Conservation (phyloP, 169 alveolate genomes). For the Plasmodium gonderi region DNA sequence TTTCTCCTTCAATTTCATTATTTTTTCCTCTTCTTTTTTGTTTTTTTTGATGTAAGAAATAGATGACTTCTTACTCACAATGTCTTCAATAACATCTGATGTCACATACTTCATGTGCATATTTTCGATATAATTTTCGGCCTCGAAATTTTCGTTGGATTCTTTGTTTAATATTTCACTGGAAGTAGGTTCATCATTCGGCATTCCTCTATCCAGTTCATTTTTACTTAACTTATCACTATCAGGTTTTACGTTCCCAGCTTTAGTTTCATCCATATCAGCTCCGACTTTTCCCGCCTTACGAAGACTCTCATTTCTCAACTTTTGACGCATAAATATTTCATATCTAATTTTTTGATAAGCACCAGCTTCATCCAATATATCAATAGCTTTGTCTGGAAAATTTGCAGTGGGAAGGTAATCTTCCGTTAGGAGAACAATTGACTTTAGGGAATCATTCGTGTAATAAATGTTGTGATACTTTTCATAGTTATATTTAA, state of each 20-base stretch:
- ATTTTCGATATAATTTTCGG: background rate
- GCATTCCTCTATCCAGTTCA: background rate
- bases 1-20: constrained; percentile 60
- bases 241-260: background rate
- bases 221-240: background rate
- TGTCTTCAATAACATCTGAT: constrained; percentile 70
- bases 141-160: background rate
- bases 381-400: constrained; percentile 90
- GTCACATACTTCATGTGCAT: constrained; percentile 74
- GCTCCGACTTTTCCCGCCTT: background rate
- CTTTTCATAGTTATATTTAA: constrained; percentile 85
- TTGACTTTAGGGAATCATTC: constrained; percentile 77
- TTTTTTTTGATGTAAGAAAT: constrained; percentile 51
- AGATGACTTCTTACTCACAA: constrained; percentile 64
- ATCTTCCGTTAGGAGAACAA: constrained; percentile 79
- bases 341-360: constrained; percentile 84
- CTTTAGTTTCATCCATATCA: background rate
- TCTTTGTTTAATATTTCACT: background rate
- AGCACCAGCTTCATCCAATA: constrained; percentile 91
- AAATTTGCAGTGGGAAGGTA: constrained; percentile 82
- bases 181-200: background rate
- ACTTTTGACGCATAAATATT: constrained; percentile 18
- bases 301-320: background rate
- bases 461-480: constrained; percentile 88
- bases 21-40: constrained; percentile 69